phyloP scores from a whole-genome alignment of 1,284 basidiomycete genomes.

The Vanrija pseudolonga region DNA sequence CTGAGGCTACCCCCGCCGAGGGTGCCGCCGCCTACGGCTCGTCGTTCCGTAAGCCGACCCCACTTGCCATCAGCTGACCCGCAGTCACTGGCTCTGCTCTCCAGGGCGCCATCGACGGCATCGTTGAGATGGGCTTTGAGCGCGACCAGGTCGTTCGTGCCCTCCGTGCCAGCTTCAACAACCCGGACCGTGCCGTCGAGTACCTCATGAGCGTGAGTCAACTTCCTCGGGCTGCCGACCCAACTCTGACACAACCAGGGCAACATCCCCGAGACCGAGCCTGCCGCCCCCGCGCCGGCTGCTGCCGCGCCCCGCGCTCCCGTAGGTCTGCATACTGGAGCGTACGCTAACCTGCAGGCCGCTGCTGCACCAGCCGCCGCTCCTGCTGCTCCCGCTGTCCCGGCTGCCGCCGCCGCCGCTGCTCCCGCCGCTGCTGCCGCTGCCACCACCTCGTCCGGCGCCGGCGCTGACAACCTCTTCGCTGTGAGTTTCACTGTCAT shows the following conservation, averaged over 20 bases:
- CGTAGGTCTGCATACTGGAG: conserved; percentile 3
- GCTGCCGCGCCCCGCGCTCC: conserved; percentile 47
- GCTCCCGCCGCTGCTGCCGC: conserved; percentile 42
- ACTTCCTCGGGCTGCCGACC: background rate
- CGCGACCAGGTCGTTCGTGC: conserved; percentile 81
- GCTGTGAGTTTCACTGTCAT: conserved; percentile 33
- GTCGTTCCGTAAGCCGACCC: conserved; percentile 36
- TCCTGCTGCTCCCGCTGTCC: conserved; percentile 45
- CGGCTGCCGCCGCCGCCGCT: conserved; percentile 43
- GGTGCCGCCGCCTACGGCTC: conserved; percentile 29
- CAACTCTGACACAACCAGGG: conserved; percentile 24
- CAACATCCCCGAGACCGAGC: conserved; percentile 39
- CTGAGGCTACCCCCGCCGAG: conserved; percentile 35
- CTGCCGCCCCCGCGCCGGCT: conserved; percentile 51
- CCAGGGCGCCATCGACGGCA: conserved; percentile 70
- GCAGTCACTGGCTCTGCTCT: conserved; percentile 67
- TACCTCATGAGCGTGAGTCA: conserved; percentile 84
- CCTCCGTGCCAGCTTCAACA: conserved; percentile 92
- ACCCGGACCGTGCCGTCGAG: conserved; percentile 95
- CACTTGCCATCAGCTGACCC: background rate
- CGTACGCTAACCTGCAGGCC: background rate
- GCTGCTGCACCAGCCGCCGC: conserved; percentile 48
- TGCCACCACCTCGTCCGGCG: conserved; percentile 46
- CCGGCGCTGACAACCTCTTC: conserved; percentile 50
- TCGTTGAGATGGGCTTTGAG: conserved; percentile 93